These are phyloP conservation scores for Lecanicillium sp. DNA, from an alignment of 2,329 filamentous ascomycete genomes.

Conservation along the genomic window DNA sequence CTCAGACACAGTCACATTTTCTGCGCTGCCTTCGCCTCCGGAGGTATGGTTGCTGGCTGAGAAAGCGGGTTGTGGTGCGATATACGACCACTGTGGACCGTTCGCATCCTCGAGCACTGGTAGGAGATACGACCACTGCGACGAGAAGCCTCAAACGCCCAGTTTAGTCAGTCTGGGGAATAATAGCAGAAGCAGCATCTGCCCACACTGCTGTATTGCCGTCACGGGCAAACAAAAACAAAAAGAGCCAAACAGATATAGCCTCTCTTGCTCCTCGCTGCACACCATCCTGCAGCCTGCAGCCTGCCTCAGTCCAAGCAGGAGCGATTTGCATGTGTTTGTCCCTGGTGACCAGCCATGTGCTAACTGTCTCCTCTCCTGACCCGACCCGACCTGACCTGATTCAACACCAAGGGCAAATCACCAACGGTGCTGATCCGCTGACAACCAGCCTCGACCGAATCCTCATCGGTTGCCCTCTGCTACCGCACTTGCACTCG, in stretches of 20 bases:
- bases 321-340: conserved; percentile 9
- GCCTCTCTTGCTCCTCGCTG: no score
- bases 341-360: conserved; percentile 11
- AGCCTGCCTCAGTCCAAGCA: neutral
- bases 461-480: neutral
- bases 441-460: neutral
- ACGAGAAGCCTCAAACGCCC: no score
- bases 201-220: no score
- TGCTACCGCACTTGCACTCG: conserved; percentile 7
- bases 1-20: conserved; percentile 12
- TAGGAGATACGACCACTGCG: no score
- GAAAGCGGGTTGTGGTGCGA: neutral
- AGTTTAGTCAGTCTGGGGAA: no score
- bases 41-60: conserved; percentile 11
- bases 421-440: neutral
- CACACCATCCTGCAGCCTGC: no score
- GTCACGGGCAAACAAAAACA: no score
- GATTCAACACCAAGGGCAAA: neutral
- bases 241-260: no score
- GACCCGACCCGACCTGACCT: neutral
- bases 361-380: conserved; percentile 9
- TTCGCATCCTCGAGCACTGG: no score
- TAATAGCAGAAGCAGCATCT: no score
- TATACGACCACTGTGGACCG: no score
- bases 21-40: neutral